Base-by-base conservation (phyloP, 1,284 basidiomycete species). In the Kwoniella shivajii region DNA sequence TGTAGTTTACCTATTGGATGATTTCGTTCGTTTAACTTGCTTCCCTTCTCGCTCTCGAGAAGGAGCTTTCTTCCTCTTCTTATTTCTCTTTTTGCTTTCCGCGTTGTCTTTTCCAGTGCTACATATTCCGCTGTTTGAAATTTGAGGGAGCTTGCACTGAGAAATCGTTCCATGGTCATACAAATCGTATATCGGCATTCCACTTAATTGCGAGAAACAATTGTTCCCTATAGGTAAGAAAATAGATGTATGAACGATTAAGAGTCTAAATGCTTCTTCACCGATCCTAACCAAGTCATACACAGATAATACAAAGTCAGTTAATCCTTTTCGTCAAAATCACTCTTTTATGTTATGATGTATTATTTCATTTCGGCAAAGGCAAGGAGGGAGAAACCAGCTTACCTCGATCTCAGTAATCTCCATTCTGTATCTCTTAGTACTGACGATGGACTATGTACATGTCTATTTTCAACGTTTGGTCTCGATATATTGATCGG, bases 181-280 rank as follows among this genome's bases (percentile, higher is more conserved):
- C 14, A 72, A 47, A 16, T 71, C 66, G 52, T 72, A 69, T 3
- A 82, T 50, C 2, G 80, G 78, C 4, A 36, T 24, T 1, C 82
- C 82, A 16, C 74, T 77, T 5, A 82, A 61, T 59, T 83, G 82
- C 9, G 78, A 61, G 55, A 69, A 80, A 67, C 80, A 81, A 50
- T 75, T 79, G 51, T 80, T 79, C 5, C 71, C 64, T 3, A 82
- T 62, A 0, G 78, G 75, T 0, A 77, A 54, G 59, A 80, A 83
- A 26, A 81, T 37, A 6, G 79, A 78, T 4, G 78, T 72, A 24
- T 70, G 50, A 7, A 78, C 65, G 10, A 83, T 66, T n/a, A 83
- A 62, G 46, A 79, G 71, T 6, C 73, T 59, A 50, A 83, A 78
- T 0, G 67, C 61, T 6, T 66, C 65, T 20, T 79, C 71, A 0